phyloP scores from a whole-genome alignment of 352 stramenopile genomes.

The Phytophthora uliginosa region DNA sequence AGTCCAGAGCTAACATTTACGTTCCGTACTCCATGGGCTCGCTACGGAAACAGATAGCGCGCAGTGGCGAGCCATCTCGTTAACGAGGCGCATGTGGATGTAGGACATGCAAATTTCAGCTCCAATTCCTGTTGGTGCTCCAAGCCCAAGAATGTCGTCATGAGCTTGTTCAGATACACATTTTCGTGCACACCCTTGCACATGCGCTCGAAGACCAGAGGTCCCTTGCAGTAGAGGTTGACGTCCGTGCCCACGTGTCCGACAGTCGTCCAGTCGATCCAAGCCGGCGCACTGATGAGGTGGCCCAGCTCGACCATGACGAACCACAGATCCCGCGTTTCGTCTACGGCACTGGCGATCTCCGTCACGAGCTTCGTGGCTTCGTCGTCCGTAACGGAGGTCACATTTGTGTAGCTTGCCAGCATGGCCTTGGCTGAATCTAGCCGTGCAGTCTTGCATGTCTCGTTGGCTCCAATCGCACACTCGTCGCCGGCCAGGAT shows the following conservation, averaged over 20 bases:
- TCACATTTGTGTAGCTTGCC: constrained; percentile 64
- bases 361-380: constrained; percentile 37
- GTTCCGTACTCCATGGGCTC: no score
- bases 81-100: no score
- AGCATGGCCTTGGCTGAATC: constrained; percentile 47
- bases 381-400: constrained; percentile 37
- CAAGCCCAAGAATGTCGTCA: constrained; percentile 76
- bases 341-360: constrained; percentile 57
- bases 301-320: constrained; percentile 64
- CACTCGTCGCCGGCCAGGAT: constrained; percentile 45
- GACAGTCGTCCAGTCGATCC: constrained; percentile 59
- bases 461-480: constrained; percentile 36
- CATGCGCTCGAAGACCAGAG: constrained; percentile 61
- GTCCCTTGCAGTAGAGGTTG: constrained; percentile 80
- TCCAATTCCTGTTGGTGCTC: constrained; percentile 65
- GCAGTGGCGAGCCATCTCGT: no score
- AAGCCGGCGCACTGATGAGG: constrained; percentile 50
- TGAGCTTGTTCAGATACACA: constrained; percentile 80
- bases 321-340: constrained; percentile 44
- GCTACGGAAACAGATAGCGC: no score
- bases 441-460: constrained; percentile 58
- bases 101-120: no score
- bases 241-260: constrained; percentile 80
- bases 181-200: constrained; percentile 80
- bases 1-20: no score